These are phyloP conservation scores for Aspergillus ochraceoroseus DNA, from an alignment of 2,329 filamentous ascomycete species.

Conservation along the genomic window DNA sequence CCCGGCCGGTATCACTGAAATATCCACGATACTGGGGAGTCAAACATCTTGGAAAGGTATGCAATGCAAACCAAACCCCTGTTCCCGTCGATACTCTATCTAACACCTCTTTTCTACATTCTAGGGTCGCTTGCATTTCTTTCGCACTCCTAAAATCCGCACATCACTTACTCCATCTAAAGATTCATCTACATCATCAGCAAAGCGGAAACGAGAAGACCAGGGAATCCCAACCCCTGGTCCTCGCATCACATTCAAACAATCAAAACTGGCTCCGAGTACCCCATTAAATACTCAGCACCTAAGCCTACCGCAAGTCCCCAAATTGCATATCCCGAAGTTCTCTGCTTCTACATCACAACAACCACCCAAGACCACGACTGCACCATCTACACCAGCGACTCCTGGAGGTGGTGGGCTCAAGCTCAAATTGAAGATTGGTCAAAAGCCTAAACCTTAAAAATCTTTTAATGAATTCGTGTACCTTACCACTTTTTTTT, in stretches of 20 bases:
- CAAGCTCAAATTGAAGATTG: conserved; percentile 43
- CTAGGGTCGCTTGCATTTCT: conserved; percentile 45
- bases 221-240: conserved; percentile 32
- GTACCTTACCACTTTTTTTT: conserved; percentile 8
- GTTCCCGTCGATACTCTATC: neutral
- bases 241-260: conserved; percentile 42
- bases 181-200: conserved; percentile 21
- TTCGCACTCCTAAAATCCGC: conserved; percentile 36
- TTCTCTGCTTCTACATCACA: conserved; percentile 28
- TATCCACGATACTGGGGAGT: conserved; percentile 56
- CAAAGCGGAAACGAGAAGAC: conserved; percentile 42
- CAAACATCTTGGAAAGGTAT: conserved; percentile 50
- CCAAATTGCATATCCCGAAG: conserved; percentile 36
- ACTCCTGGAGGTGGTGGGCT: conserved; percentile 35
- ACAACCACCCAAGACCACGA: conserved; percentile 26
- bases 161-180: conserved; percentile 34
- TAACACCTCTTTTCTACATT: neutral
- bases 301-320: conserved; percentile 21
- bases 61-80: conserved; percentile 1
- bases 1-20: conserved; percentile 48
- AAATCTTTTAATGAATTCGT: conserved; percentile 14
- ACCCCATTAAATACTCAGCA: conserved; percentile 25
- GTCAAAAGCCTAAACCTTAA: conserved; percentile 31
- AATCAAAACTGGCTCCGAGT: conserved; percentile 33
- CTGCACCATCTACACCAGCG: conserved; percentile 29